phyloP scores from a whole-genome alignment of 257 asterid species.

The Coffea eugenioides region DNA sequence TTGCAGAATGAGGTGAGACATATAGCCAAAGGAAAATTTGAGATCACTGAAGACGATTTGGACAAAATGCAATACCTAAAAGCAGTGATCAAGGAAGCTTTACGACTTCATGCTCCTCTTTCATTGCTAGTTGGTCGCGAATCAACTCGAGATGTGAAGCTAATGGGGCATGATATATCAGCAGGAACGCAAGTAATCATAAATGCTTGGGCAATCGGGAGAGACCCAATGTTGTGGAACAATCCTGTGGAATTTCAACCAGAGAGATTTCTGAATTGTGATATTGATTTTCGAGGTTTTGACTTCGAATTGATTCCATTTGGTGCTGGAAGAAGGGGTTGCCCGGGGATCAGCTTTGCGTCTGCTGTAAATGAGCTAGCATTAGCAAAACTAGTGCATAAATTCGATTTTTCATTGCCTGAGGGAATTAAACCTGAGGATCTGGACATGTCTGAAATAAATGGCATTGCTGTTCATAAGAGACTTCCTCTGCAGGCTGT shows the following conservation, averaged over 20 bases:
- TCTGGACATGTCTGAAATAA: slow-evolving; percentile 30
- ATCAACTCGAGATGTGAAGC: slow-evolving; percentile 1
- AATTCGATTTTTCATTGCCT: slow-evolving; percentile 34
- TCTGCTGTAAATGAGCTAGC: slow-evolving; percentile 2
- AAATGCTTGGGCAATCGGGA: slow-evolving; percentile 6
- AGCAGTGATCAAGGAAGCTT: slow-evolving; percentile 22
- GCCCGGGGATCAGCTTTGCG: slow-evolving; percentile 27
- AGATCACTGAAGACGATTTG: not conserved
- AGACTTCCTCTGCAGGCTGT: not conserved
- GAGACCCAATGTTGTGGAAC: slow-evolving; percentile 30
- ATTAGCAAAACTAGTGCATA: slow-evolving; percentile 27
- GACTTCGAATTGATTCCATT: slow-evolving; percentile 29
- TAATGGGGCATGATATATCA: slow-evolving; percentile 22
- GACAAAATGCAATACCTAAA: slow-evolving; percentile 15
- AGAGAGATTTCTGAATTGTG: slow-evolving; percentile 25
- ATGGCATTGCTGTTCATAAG: not conserved
- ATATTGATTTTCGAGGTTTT: slow-evolving; percentile 19
- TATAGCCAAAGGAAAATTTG: not conserved
- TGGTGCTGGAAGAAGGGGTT: slow-evolving; percentile 30
- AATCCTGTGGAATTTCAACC: slow-evolving; percentile 29
- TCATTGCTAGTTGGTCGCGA: slow-evolving; percentile 7
- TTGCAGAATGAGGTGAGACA: slow-evolving; percentile 1
- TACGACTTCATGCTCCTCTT: slow-evolving; percentile 18
- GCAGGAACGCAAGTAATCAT: slow-evolving; percentile 8
- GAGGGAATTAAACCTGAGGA: slow-evolving; percentile 16